Evolutionary conservation across 805 yeast genomes (phyloP).

Genomic region (Kuraishia borneana): DNA sequence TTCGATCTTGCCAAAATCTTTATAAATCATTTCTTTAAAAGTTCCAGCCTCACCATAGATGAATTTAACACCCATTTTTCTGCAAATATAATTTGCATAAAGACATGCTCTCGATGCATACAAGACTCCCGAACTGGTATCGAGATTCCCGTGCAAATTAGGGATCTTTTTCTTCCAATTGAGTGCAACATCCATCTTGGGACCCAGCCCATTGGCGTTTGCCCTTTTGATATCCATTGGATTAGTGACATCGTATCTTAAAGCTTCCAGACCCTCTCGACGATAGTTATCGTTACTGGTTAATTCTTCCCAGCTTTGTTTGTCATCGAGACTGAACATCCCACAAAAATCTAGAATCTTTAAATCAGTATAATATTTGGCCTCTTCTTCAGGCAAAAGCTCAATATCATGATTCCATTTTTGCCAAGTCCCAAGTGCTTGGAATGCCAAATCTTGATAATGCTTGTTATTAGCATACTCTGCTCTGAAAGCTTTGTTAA

Average conservation of each 20-base stretch:
- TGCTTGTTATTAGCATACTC: constrained; percentile 24
- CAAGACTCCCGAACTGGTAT: constrained; percentile 20
- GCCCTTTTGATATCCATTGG: constrained; percentile 20
- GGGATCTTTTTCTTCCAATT: constrained; percentile 8
- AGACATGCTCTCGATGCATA: constrained; percentile 22
- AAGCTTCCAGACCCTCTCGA: constrained; percentile 15
- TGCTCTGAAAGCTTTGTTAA: constrained; percentile 26
- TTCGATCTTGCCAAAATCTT: constrained; percentile 6
- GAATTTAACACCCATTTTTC: constrained; percentile 21
- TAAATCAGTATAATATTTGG: constrained; percentile 12
- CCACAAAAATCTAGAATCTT: constrained; percentile 17
- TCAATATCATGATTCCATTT: constrained; percentile 11
- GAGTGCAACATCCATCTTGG: constrained; percentile 12
- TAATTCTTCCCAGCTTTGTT: constrained; percentile 13
- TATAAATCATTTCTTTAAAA: constrained; percentile 11
- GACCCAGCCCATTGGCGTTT: constrained; percentile 15
- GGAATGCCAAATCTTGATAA: constrained; percentile 18
- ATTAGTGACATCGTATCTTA: constrained; percentile 18
- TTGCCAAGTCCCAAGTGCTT: constrained; percentile 15
- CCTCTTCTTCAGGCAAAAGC: constrained; percentile 13
- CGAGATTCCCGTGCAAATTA: constrained; percentile 13
- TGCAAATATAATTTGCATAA: constrained; percentile 16
- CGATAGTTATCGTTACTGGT: constrained; percentile 13
- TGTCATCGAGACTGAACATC: constrained; percentile 16
- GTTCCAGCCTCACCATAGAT: constrained; percentile 19